These are phyloP conservation scores for Starmerella davenportii DNA, from an alignment of 805 yeast species.

Conservation along the genomic window DNA sequence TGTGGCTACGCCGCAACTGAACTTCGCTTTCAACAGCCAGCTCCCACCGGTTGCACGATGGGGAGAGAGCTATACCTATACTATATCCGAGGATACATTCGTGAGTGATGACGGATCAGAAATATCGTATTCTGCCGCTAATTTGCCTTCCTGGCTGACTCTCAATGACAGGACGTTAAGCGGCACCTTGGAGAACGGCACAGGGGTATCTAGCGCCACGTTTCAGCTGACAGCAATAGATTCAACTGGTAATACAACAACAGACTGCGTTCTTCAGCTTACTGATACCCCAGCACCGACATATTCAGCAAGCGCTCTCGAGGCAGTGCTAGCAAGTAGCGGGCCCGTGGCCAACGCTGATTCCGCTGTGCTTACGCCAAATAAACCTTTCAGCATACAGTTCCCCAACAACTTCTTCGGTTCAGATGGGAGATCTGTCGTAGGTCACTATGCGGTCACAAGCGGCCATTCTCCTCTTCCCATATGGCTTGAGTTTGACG, in stretches of 20 bases:
- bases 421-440: conserved; percentile 32
- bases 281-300: conserved; percentile 39
- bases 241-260: conserved; percentile 29
- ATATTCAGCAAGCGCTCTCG: conserved; percentile 29
- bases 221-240: conserved; percentile 52
- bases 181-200: conserved; percentile 39
- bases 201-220: conserved; percentile 27
- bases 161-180: conserved; percentile 52
- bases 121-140: conserved; percentile 37
- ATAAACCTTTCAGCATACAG: conserved; percentile 42
- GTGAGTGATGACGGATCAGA: conserved; percentile 22
- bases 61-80: conserved; percentile 41
- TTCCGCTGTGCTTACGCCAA: conserved; percentile 59
- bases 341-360: conserved; percentile 64
- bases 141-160: conserved; percentile 60
- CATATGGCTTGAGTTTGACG: conserved; percentile 65
- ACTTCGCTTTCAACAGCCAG: conserved; percentile 69
- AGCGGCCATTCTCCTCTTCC: conserved; percentile 75
- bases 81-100: conserved; percentile 55
- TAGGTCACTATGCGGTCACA: conserved; percentile 67
- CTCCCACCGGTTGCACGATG: conserved; percentile 75
- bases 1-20: conserved; percentile 30
- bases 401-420: conserved; percentile 48
- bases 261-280: conserved; percentile 43
- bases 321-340: conserved; percentile 37